A percentile compares a stretch with the other conserved stretches of the same genome.
Evolutionary conservation across 345 rosid genomes (phyloP).

Genomic region (Rubroshorea leprosula): DNA sequence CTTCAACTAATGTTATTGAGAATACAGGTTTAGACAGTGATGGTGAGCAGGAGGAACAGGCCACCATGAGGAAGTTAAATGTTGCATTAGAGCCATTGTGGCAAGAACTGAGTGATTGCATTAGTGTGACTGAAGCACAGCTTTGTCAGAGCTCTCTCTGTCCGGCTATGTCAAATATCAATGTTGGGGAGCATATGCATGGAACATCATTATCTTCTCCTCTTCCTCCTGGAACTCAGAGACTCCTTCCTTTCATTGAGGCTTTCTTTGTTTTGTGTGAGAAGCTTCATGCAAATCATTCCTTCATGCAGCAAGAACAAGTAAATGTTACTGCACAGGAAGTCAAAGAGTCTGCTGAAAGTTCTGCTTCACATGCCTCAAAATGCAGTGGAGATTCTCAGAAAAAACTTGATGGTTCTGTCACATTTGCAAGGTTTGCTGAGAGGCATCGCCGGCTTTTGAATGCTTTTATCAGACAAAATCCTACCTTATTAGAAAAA

Average conservation of each 20-base stretch:
- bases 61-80: slow-evolving; percentile 63
- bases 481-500: slow-evolving; percentile 81
- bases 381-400: slow-evolving; percentile 49
- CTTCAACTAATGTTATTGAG: slow-evolving; percentile 34
- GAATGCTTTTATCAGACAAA: slow-evolving; percentile 86
- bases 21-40: slow-evolving; percentile 29
- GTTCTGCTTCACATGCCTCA: slow-evolving; percentile 36
- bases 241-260: slow-evolving; percentile 87
- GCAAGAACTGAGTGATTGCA: slow-evolving; percentile 89
- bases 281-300: slow-evolving; percentile 62
- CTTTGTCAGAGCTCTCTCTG: slow-evolving; percentile 55
- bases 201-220: slow-evolving; percentile 60
- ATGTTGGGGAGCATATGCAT: slow-evolving; percentile 53
- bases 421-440: slow-evolving; percentile 78
- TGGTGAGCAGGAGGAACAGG: slow-evolving; percentile 66
- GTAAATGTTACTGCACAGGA: slow-evolving; percentile 64
- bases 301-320: slow-evolving; percentile 59
- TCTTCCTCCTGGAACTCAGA: slow-evolving; percentile 92
- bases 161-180: slow-evolving; percentile 33
- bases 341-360: slow-evolving; percentile 69
- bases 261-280: slow-evolving; percentile 96
- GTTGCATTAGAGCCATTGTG: slow-evolving; percentile 80
- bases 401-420: slow-evolving; percentile 65
- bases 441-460: slow-evolving; percentile 91
- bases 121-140: slow-evolving; percentile 76